phyloP scores from a whole-genome alignment of 345 rosid genomes.

The Linum trigynum region DNA sequence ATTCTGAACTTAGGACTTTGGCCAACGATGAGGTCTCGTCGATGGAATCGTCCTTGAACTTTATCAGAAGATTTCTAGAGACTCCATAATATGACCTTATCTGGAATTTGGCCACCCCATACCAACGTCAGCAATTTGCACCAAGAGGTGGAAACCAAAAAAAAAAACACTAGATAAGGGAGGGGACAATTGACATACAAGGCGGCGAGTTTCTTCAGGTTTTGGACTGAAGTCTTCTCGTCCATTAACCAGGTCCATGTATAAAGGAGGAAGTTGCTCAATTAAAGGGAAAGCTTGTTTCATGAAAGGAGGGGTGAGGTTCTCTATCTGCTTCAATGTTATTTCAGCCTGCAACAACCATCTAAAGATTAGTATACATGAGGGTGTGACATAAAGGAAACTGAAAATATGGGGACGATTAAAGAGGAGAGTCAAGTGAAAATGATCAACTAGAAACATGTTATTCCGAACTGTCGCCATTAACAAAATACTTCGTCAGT shows the following conservation, averaged over 20 bases:
- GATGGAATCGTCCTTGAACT: slow-evolving; percentile 77
- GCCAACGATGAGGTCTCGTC: slow-evolving; percentile 86
- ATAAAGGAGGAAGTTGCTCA: slow-evolving; percentile 93
- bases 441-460: too few species aligned
- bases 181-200: slow-evolving; percentile 45
- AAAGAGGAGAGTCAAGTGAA: too few species aligned
- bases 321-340: slow-evolving; percentile 85
- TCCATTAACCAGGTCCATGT: slow-evolving; percentile 87
- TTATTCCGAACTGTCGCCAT: too few species aligned
- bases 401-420: too few species aligned
- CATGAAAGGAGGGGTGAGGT: slow-evolving; percentile 85
- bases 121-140: background rate
- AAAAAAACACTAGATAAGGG: background rate
- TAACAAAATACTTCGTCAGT: too few species aligned
- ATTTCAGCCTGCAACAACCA: slow-evolving; percentile 71
- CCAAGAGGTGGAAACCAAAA: background rate
- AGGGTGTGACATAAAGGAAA: background rate
- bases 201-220: slow-evolving; percentile 94
- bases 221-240: slow-evolving; percentile 90
- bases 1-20: slow-evolving; percentile 77
- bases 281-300: slow-evolving; percentile 92
- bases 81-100: slow-evolving; percentile 87
- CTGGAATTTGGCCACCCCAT: slow-evolving; percentile 27
- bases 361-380: too few species aligned
- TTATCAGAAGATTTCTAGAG: slow-evolving; percentile 81